phyloP scores from a whole-genome alignment of 106 monocot species.

The Dioscorea dumetorum region DNA sequence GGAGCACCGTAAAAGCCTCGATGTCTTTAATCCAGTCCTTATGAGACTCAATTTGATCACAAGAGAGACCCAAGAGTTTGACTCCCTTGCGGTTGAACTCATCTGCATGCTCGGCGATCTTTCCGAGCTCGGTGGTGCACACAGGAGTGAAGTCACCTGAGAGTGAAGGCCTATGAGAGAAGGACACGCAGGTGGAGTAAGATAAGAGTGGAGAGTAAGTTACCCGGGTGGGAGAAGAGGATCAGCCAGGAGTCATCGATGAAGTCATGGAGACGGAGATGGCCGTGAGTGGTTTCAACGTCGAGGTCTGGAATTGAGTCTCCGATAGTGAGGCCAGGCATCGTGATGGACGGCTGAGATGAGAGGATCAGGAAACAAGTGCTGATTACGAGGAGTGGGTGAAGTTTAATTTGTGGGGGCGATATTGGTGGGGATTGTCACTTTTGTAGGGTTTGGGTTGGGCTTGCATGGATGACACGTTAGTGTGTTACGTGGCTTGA shows the following conservation, averaged over 20 bases:
- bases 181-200: not conserved
- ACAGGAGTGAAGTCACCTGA: constrained; percentile 81
- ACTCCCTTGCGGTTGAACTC: constrained; percentile 70
- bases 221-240: constrained; percentile 84
- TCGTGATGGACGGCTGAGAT: constrained; percentile 5
- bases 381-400: not conserved
- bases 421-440: not conserved
- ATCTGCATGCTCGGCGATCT: constrained; percentile 42
- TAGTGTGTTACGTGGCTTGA: not conserved
- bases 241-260: constrained; percentile 53
- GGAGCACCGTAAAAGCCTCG: constrained; percentile 34
- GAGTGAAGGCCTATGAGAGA: not conserved
- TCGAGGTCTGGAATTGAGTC: constrained; percentile 68
- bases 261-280: constrained; percentile 58
- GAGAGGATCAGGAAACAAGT: not conserved
- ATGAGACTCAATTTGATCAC: constrained; percentile 46
- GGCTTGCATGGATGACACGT: not conserved
- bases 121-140: constrained; percentile 66
- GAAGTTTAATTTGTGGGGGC: too few relatives aligned
- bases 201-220: not conserved
- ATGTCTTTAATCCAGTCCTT: constrained; percentile 80
- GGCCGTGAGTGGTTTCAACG: constrained; percentile 68
- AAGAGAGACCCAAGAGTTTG: constrained; percentile 75
- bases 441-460: not conserved
- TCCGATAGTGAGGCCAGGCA: constrained; percentile 84